A percentile compares a stretch with the other conserved stretches of the same genome.
phyloP scores from a whole-genome alignment of 148 eudicot species.

The Cornus suecica region DNA sequence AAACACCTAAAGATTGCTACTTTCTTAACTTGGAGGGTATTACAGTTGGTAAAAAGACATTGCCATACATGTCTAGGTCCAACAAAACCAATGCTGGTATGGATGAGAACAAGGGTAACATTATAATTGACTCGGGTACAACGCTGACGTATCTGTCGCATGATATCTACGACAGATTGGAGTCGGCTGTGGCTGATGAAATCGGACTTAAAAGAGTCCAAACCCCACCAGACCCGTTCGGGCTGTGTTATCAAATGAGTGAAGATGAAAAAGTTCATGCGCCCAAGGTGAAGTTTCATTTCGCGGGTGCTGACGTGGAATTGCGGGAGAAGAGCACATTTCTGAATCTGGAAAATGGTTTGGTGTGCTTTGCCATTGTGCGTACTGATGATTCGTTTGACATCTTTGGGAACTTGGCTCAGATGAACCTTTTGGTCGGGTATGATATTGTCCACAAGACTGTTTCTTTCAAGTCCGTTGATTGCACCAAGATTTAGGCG shows the following conservation, averaged over 20 bases:
- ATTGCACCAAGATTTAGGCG: conserved; percentile 31
- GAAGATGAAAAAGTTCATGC: not conserved
- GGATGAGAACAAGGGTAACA: conserved; percentile 50
- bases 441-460: conserved; percentile 42
- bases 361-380: conserved; percentile 44
- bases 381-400: conserved; percentile 23
- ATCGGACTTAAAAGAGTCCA: conserved; percentile 10
- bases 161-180: conserved; percentile 12
- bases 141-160: conserved; percentile 47
- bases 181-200: not conserved
- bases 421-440: conserved; percentile 46
- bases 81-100: no score
- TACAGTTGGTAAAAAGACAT: conserved; percentile 17
- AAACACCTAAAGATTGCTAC: conserved; percentile 30
- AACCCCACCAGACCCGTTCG: conserved; percentile 20
- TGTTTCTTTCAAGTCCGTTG: conserved; percentile 51
- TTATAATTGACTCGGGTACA: conserved; percentile 79
- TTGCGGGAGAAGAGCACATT: conserved; percentile 31
- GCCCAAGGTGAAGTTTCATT: conserved; percentile 33
- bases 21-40: conserved; percentile 43
- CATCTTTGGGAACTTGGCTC: conserved; percentile 51
- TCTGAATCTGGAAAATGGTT: conserved; percentile 18
- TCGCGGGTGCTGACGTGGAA: conserved; percentile 42
- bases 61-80: not conserved
- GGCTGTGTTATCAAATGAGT: conserved; percentile 37